Base-by-base conservation (phyloP, 1,284 basidiomycete species). In the Ustilago shanxiensis region DNA sequence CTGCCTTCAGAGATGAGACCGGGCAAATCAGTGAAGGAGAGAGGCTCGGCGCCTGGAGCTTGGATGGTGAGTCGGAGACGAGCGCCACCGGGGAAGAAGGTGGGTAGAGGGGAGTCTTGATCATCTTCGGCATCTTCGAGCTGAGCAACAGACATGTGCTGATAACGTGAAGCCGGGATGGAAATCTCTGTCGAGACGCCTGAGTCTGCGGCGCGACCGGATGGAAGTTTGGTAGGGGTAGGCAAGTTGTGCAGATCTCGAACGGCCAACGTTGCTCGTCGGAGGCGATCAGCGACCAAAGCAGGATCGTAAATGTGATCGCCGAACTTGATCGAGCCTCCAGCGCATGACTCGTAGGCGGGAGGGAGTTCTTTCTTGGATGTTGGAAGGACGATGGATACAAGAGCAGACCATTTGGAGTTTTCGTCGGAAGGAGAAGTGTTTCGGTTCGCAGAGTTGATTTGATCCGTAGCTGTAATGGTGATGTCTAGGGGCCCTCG, bases 11-110 rank as follows among this genome's bases (percentile, higher is more conserved):
- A 58, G 54, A 72, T 62, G 22, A 66, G 45, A 16, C 69, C 69
- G 9, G 69, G 69, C 1, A 72, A 56, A 14, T 72, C 69, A 28
- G 64, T 72, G 26, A 72, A 72, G 22, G 50, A 54, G 10, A 72
- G 55, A n/a, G 66, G 66, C 47, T 69, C 50, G 14, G 56, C 55
- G 22, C 45, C 63, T 11, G 55, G 60, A 1, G 55, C 55, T 3
- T 54, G 56, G 8, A 72, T 51, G 1, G 60, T 54, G 10, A 69
- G 45, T 6, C 35, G 31, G 1, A 69, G 66, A 16, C 66, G 57
- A 13, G 57, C 56, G 0, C 56, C 51, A 2, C 18, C 49, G n/a
- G 64, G 59, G 33, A 72, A 72, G 37, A 72, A 72, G 18, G 50
- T 51, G 3, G 59, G 58, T 2, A 60, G 52, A 26, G 20, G 16